Percentiles rank a stretch among this genome's conserved stretches.
phyloP scores from a whole-genome alignment of 176 grass and related monocot genomes.

The Puya raimondii region DNA sequence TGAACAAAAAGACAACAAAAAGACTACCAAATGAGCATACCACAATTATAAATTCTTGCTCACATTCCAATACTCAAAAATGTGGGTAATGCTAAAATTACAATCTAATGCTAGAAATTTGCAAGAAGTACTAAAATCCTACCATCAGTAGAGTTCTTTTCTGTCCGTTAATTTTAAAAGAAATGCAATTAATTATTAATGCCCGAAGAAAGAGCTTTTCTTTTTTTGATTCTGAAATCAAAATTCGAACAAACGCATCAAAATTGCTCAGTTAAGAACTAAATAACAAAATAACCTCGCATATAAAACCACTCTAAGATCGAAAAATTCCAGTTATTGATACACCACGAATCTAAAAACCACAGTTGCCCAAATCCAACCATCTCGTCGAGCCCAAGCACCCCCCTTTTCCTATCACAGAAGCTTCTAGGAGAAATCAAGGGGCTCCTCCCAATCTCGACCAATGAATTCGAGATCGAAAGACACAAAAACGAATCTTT shows the following conservation, averaged over 20 bases:
- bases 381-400: background rate
- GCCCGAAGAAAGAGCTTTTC: too few species aligned
- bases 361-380: background rate
- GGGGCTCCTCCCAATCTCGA: background rate
- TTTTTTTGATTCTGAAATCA: too few species aligned
- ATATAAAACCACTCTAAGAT: background rate
- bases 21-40: constrained; percentile 11
- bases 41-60: constrained; percentile 7
- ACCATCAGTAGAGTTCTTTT: too few species aligned
- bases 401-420: background rate
- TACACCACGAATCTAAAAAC: background rate
- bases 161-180: too few species aligned
- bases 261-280: background rate
- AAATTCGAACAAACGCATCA: too few species aligned
- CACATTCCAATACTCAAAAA: background rate
- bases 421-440: background rate
- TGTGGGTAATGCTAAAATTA: constrained; percentile 9
- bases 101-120: background rate
- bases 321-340: background rate
- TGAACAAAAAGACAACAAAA: constrained; percentile 13
- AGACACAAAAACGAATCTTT: background rate
- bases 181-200: too few species aligned
- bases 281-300: background rate
- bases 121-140: too few species aligned
- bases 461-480: background rate